A percentile compares a stretch with the other conserved stretches of the same genome.
Conservation (phyloP, 371 early-diverging fungal genomes). For the Rhizopus arrhizus region DNA sequence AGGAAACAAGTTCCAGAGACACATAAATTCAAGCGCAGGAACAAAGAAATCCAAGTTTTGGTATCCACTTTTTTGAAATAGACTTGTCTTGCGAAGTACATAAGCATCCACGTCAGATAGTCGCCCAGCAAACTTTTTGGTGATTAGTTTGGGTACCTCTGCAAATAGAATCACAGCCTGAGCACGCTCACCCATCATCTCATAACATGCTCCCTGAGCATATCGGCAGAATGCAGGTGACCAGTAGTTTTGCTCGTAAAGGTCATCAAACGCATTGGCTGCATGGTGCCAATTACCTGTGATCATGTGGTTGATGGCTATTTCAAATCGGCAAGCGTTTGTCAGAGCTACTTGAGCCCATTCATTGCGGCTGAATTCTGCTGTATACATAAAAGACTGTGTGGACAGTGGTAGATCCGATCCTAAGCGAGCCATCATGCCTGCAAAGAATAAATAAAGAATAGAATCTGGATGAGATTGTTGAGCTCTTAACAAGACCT, state of each 20-base stretch:
- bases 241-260: conserved; percentile 61
- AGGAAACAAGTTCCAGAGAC: conserved; percentile 59
- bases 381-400: conserved; percentile 51
- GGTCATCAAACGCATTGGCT: conserved; percentile 45
- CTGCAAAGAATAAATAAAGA: conserved; percentile 60
- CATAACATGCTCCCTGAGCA: conserved; percentile 57
- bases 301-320: conserved; percentile 60
- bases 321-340: conserved; percentile 57
- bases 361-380: conserved; percentile 43
- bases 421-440: conserved; percentile 51
- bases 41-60: conserved; percentile 48
- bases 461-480: conserved; percentile 58
- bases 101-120: conserved; percentile 59
- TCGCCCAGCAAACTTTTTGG: conserved; percentile 59
- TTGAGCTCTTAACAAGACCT: conserved; percentile 56
- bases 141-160: conserved; percentile 46
- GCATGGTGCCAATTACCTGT: conserved; percentile 59
- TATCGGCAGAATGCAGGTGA: conserved; percentile 62
- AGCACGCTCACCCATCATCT: conserved; percentile 45
- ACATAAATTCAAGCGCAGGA: conserved; percentile 62
- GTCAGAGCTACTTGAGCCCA: conserved; percentile 54
- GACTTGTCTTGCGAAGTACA: conserved; percentile 55
- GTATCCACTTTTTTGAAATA: conserved; percentile 55
- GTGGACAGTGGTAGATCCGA: conserved; percentile 55
- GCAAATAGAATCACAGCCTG: conserved; percentile 56